Conservation (phyloP, 2,329 filamentous ascomycete species). For the Neoscytalidium dimidiatum region DNA sequence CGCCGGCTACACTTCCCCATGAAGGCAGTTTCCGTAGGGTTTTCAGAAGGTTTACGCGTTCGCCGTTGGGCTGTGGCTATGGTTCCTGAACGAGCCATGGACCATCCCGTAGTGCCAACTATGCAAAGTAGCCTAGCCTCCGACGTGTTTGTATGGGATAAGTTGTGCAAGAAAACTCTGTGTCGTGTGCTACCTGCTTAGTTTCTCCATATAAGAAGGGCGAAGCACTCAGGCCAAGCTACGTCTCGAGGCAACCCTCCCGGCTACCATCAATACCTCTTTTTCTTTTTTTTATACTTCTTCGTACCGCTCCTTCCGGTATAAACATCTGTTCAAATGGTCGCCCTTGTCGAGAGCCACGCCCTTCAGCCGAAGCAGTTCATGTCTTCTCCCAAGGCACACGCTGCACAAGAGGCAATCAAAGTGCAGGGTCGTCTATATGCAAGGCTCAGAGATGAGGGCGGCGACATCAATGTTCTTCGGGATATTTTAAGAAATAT, state of each 20-base stretch:
- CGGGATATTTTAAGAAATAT: not conserved
- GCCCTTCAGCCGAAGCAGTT: conserved; percentile 3
- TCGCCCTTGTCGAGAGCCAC: conserved; percentile 8
- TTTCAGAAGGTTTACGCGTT: conserved; percentile 10
- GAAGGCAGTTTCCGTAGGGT: conserved; percentile 2
- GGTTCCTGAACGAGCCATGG: not conserved
- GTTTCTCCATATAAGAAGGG: conserved; percentile 12
- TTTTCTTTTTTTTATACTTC: not conserved
- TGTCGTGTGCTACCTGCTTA: conserved; percentile 1
- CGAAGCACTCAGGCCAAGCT: conserved; percentile 12
- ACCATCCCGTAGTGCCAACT: conserved; percentile 1
- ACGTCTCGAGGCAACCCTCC: conserved; percentile 1
- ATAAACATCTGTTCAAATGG: conserved; percentile 4
- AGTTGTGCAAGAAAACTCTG: conserved; percentile 1
- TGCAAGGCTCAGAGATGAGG: conserved; percentile 7
- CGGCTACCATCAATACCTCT: not conserved
- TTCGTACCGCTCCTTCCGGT: not conserved
- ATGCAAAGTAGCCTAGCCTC: conserved; percentile 2
- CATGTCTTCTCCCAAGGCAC: conserved; percentile 5
- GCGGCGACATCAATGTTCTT: not conserved
- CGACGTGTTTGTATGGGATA: conserved; percentile 15
- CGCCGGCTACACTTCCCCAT: not conserved
- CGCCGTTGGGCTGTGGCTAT: conserved; percentile 2
- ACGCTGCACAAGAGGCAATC: conserved; percentile 9
- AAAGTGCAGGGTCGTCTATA: conserved; percentile 6